Evolutionary conservation across 441 rosid genomes (phyloP).

Genomic region (Adansonia grandidieri): DNA sequence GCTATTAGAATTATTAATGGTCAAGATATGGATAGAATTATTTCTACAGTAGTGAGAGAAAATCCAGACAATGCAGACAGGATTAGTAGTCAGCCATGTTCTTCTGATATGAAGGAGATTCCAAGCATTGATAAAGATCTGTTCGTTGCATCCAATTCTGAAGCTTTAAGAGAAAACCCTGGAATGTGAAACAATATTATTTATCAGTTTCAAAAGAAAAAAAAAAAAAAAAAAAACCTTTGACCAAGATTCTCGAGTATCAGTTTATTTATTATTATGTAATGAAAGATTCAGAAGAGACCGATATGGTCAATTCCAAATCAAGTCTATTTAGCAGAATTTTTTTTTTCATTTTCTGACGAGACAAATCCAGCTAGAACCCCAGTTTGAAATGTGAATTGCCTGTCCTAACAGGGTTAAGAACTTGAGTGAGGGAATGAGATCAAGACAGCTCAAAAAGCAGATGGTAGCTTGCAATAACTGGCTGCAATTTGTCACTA

Average conservation of each 20-base stretch:
- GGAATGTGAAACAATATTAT: slow-evolving; percentile 17
- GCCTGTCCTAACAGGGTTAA: background rate
- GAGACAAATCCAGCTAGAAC: no score
- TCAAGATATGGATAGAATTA: background rate
- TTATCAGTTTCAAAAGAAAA: slow-evolving; percentile 19
- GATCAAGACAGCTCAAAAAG: slow-evolving; percentile 36
- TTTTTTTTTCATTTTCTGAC: no score
- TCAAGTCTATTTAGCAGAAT: background rate
- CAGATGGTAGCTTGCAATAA: slow-evolving; percentile 29
- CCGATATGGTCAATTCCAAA: slow-evolving; percentile 11
- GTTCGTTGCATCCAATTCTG: background rate
- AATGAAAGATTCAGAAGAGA: slow-evolving; percentile 20
- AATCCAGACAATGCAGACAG: slow-evolving; percentile 28
- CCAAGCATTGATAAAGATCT: slow-evolving; percentile 23
- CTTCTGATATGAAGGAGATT: slow-evolving; percentile 24
- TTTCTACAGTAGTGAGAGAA: slow-evolving; percentile 14
- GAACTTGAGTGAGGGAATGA: slow-evolving; percentile 29
- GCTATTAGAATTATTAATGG: slow-evolving; percentile 12
- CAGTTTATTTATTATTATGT: slow-evolving; percentile 1
- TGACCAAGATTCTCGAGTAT: slow-evolving; percentile 26
- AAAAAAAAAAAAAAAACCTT: slow-evolving; percentile 2
- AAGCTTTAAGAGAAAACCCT: slow-evolving; percentile 14
- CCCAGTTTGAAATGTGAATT: slow-evolving; percentile 29
- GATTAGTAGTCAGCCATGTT: slow-evolving; percentile 22
- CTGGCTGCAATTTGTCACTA: slow-evolving; percentile 27